Evolutionary conservation across 306 rosid species (phyloP).

Genomic region (Begonia loranthoides): DNA sequence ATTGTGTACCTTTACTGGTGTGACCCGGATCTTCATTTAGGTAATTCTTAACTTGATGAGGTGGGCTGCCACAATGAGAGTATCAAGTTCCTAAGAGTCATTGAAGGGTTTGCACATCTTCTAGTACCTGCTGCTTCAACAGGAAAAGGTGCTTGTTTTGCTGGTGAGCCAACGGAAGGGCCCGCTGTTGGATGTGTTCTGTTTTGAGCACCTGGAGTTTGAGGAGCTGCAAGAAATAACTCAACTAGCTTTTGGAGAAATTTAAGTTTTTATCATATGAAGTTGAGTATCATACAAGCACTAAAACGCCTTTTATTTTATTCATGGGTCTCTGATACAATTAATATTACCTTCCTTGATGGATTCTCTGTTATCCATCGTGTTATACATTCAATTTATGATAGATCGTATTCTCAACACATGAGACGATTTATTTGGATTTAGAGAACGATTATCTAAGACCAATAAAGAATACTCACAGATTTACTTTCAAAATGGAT

Average conservation of each 20-base stretch:
- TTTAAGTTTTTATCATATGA: too few species aligned
- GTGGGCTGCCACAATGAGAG: too few species aligned
- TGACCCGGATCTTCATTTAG: too few species aligned
- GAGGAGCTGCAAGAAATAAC: slow-evolving; percentile 93
- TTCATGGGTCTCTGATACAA: slow-evolving; percentile 5
- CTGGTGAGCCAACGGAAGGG: slow-evolving; percentile 74
- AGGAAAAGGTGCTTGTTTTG: slow-evolving; percentile 36
- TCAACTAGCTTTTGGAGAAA: slow-evolving; percentile 65
- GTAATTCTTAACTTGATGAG: too few species aligned
- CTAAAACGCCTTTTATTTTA: not conserved
- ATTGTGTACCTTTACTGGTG: too few species aligned
- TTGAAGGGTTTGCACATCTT: slow-evolving; percentile 59
- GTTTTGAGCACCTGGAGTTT: slow-evolving; percentile 95
- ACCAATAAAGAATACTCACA: too few species aligned
- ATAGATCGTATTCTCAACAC: too few species aligned
- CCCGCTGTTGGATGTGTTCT: slow-evolving; percentile 71
- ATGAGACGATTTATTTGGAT: too few species aligned
- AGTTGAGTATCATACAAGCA: not conserved
- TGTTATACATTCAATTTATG: too few species aligned
- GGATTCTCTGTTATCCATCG: slow-evolving; percentile 61
- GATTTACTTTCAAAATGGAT: too few species aligned
- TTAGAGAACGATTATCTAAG: too few species aligned
- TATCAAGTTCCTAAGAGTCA: slow-evolving; percentile 72
- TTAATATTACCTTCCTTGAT: slow-evolving; percentile 55
- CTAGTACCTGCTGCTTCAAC: slow-evolving; percentile 54